Evolutionary conservation across 805 yeast species (phyloP).

Genomic region (Kazachstania bromeliacearum): DNA sequence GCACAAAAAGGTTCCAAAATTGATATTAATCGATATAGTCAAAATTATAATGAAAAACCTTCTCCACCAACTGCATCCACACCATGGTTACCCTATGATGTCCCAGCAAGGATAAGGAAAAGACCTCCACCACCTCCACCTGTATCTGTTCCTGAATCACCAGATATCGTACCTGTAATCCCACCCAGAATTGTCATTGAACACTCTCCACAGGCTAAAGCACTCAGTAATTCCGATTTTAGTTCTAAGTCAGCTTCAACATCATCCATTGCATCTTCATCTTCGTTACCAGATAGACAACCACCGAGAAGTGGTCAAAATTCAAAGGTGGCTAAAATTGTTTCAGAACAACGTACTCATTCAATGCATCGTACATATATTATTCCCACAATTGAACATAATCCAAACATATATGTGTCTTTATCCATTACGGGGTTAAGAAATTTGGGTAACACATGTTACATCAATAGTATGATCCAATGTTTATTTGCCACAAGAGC

Average conservation of each 20-base stretch:
- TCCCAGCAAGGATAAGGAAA: slow-evolving; percentile 20
- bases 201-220: background rate
- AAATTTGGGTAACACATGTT: slow-evolving; percentile 68
- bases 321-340: background rate
- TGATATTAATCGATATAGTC: too few relatives aligned
- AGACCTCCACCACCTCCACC: slow-evolving; percentile 26
- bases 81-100: slow-evolving; percentile 18
- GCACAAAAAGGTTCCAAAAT: too few relatives aligned
- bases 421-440: slow-evolving; percentile 50
- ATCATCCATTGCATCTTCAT: background rate
- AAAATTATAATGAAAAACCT: background rate
- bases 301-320: background rate
- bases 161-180: slow-evolving; percentile 3
- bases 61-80: slow-evolving; percentile 11
- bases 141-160: slow-evolving; percentile 17
- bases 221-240: background rate
- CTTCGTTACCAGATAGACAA: too few relatives aligned
- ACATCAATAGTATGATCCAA: slow-evolving; percentile 66
- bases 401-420: slow-evolving; percentile 32
- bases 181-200: slow-evolving; percentile 5
- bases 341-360: background rate
- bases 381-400: slow-evolving; percentile 34
- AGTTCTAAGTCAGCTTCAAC: background rate
- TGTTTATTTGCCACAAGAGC: slow-evolving; percentile 47
- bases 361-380: slow-evolving; percentile 7